Conservation (phyloP, 805 yeast species). For the Monosporozyma aquatica region DNA sequence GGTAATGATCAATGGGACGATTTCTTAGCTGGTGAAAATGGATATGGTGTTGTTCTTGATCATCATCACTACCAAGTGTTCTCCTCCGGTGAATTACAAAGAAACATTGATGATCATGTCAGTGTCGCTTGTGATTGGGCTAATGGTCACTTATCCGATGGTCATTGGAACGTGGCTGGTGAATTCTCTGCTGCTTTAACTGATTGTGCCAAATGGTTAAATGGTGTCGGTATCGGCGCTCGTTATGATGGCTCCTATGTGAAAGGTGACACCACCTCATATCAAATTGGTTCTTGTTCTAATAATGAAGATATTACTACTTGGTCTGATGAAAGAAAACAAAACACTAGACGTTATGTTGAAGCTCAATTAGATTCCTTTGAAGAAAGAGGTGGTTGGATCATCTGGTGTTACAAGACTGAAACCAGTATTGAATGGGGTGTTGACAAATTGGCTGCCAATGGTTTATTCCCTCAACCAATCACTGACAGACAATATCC, state of each 20-base stretch:
- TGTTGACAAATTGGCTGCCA: constrained; percentile 45
- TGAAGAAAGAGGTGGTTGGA: constrained; percentile 75
- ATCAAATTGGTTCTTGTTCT: constrained; percentile 53
- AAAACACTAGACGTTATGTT: constrained; percentile 55
- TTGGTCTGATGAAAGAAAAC: constrained; percentile 54
- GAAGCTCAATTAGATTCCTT: constrained; percentile 90
- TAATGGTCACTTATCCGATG: constrained; percentile 36
- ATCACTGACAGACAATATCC: constrained; percentile 57
- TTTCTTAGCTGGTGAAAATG: constrained; percentile 36
- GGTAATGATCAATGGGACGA: constrained; percentile 53
- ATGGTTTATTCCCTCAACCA: constrained; percentile 76
- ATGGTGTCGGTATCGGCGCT: constrained; percentile 79
- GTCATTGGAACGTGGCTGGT: constrained; percentile 72
- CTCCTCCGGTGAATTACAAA: constrained; percentile 49
- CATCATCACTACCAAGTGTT: constrained; percentile 92
- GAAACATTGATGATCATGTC: constrained; percentile 55
- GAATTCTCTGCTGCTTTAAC: constrained; percentile 92
- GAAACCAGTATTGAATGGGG: constrained; percentile 85
- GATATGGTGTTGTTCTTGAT: constrained; percentile 68
- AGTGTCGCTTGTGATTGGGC: constrained; percentile 46
- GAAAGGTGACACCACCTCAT: constrained; percentile 28
- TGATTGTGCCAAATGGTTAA: constrained; percentile 83
- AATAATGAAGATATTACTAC: constrained; percentile 36
- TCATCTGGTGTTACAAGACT: constrained; percentile 92
- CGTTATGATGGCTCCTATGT: constrained; percentile 59